A percentile compares a stretch with the other conserved stretches of the same genome.
These are phyloP conservation scores for Blastocystis sp. DNA, from an alignment of 352 stramenopile species.

Conservation along the genomic window DNA sequence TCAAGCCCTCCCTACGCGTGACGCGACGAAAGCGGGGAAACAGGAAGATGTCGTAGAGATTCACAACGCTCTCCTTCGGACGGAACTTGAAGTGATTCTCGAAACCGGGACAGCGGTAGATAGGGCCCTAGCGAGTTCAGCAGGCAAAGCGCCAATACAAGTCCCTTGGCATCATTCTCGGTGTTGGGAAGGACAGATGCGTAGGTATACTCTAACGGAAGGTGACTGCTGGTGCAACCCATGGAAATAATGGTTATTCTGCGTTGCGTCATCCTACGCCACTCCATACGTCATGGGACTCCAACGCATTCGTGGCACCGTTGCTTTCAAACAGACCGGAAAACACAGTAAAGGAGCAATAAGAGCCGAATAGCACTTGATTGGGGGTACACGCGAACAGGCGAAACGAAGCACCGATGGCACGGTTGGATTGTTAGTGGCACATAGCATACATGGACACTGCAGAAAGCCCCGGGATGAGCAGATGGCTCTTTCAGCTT, in stretches of 20 bases:
- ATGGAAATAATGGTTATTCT: neutral
- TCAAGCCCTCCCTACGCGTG: constrained; percentile 23
- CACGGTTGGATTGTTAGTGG: no score
- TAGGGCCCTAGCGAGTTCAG: constrained; percentile 32
- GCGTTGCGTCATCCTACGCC: neutral
- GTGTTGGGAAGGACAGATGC: constrained; percentile 44
- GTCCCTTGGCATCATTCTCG: constrained; percentile 37
- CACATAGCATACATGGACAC: no score
- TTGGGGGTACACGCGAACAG: no score
- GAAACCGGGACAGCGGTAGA: constrained; percentile 30
- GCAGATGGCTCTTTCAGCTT: no score
- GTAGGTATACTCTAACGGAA: constrained; percentile 42
- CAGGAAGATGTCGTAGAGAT: constrained; percentile 42
- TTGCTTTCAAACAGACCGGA: neutral
- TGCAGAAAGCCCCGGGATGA: no score
- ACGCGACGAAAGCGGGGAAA: neutral
- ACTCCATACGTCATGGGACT: neutral
- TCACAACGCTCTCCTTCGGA: constrained; percentile 6
- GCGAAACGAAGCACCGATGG: no score
- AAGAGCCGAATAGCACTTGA: no score
- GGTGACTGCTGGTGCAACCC: constrained; percentile 46
- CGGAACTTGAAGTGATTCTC: constrained; percentile 27
- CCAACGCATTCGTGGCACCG: no score
- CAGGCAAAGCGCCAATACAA: neutral
- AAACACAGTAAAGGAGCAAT: neutral